phyloP scores from a whole-genome alignment of 108 stramenopile species.

The Hondaea fermentalgiana region DNA sequence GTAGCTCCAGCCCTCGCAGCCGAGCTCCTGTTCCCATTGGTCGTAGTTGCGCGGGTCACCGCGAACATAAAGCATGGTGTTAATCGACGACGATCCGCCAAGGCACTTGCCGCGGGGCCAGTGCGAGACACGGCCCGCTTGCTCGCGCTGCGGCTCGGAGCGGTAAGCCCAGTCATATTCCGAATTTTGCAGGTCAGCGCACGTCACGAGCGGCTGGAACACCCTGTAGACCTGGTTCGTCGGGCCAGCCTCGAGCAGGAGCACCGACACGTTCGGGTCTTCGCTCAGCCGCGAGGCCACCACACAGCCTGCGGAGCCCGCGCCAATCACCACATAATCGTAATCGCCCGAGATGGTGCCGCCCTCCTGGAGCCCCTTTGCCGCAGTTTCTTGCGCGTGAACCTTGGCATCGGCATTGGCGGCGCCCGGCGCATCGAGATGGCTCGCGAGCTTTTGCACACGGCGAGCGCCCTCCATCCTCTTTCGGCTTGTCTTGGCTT shows the following conservation, averaged over 20 bases:
- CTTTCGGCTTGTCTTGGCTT: no score
- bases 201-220: neutral
- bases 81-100: constrained; percentile 45
- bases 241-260: constrained; percentile 42
- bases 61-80: constrained; percentile 36
- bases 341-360: constrained; percentile 10
- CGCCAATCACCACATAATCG: constrained; percentile 71
- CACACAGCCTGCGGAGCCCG: constrained; percentile 63
- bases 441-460: neutral
- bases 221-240: neutral
- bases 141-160: neutral
- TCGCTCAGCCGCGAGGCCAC: constrained; percentile 53
- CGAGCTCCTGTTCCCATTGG: constrained; percentile 31
- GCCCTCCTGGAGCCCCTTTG: neutral
- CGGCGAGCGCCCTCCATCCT: neutral
- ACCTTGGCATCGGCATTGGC: neutral
- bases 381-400: neutral
- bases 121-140: constrained; percentile 15
- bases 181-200: neutral
- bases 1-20: constrained; percentile 32
- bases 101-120: constrained; percentile 44
- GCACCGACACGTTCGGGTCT: constrained; percentile 26
- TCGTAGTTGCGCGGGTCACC: constrained; percentile 48
- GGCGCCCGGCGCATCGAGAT: neutral
- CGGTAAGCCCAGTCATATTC: neutral